Evolutionary conservation across 257 asterid species (phyloP).

Genomic region (Fraxinus pennsylvanica): DNA sequence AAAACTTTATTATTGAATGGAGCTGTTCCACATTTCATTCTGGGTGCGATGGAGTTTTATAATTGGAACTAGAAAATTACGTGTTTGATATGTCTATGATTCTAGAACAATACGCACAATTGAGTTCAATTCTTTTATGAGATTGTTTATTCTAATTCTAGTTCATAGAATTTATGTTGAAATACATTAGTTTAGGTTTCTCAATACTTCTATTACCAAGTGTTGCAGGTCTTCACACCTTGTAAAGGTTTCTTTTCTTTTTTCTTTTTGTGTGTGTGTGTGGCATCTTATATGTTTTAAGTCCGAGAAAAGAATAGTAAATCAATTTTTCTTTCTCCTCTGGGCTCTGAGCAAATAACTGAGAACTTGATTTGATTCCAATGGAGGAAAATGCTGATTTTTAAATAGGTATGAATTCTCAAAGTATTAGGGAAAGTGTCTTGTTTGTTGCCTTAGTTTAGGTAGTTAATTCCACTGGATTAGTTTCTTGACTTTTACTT

Average conservation of each 20-base stretch:
- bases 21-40: no score
- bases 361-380: neutral
- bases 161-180: neutral
- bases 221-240: neutral
- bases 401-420: neutral
- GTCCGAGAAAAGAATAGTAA: neutral
- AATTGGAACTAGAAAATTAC: neutral
- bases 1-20: neutral
- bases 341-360: neutral
- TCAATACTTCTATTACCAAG: neutral
- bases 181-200: neutral
- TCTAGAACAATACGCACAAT: neutral
- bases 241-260: neutral
- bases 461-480: neutral
- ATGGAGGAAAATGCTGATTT: neutral
- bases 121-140: neutral
- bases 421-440: neutral
- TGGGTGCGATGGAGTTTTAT: neutral
- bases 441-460: neutral
- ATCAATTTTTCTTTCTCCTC: neutral
- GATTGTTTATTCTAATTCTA: neutral
- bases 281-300: neutral
- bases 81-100: neutral
- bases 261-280: no score
- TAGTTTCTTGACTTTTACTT: neutral